Conservation (phyloP, 805 yeast species). For the Lachancea meyersii region DNA sequence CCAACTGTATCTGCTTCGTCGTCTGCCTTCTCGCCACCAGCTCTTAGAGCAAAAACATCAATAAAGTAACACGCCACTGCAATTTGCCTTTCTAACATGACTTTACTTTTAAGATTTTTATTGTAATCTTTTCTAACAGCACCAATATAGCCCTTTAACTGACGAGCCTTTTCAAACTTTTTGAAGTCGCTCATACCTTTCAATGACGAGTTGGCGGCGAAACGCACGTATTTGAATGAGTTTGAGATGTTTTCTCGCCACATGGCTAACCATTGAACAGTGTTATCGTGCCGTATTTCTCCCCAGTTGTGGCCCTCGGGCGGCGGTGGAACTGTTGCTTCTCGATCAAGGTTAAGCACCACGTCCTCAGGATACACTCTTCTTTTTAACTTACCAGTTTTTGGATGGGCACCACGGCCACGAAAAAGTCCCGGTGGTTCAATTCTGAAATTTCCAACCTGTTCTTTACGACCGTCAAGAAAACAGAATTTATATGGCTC, state of each 20-base stretch:
- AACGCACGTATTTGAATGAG: constrained; percentile 77
- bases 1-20: constrained; percentile 99
- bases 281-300: constrained; percentile 77
- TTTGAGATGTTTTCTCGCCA: constrained; percentile 92
- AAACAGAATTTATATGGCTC: constrained; percentile 76
- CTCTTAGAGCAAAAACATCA: constrained; percentile 90
- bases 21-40: constrained; percentile 95
- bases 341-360: constrained; percentile 71
- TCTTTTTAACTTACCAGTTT: constrained; percentile 83
- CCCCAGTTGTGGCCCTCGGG: constrained; percentile 92
- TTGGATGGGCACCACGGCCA: constrained; percentile 97
- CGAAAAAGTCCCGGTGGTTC: constrained; percentile 96
- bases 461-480: constrained; percentile 82
- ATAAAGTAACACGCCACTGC: constrained; percentile 92
- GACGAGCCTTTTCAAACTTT: constrained; percentile 90
- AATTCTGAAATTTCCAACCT: constrained; percentile 86
- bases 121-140: constrained; percentile 70
- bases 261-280: constrained; percentile 94
- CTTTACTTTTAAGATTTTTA: constrained; percentile 57
- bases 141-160: constrained; percentile 66
- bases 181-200: constrained; percentile 88
- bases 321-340: constrained; percentile 67
- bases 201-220: constrained; percentile 84
- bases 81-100: constrained; percentile 83
- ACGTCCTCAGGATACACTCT: constrained; percentile 88